Evolutionary conservation across 495 filamentous ascomycete genomes (phyloP).

Genomic region (Mytilinidion resinicola): DNA sequence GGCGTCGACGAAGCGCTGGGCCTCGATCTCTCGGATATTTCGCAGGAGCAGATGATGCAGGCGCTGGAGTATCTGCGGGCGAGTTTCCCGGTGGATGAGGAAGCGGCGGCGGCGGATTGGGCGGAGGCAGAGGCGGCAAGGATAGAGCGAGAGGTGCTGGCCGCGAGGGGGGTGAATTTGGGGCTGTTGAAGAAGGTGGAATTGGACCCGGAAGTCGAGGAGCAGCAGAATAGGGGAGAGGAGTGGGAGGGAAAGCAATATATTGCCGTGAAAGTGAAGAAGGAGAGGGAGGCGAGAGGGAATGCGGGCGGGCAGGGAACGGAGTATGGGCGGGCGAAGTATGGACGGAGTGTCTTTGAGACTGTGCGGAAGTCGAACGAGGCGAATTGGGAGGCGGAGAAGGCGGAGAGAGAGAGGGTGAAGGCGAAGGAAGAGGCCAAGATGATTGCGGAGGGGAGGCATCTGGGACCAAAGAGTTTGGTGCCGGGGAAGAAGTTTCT

Average conservation of each 20-base stretch:
- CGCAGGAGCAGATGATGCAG: slow-evolving; percentile 31
- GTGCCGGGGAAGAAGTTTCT: slow-evolving; percentile 28
- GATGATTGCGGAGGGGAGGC: slow-evolving; percentile 38
- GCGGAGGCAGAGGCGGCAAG: slow-evolving; percentile 49
- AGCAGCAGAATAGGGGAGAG: neutral
- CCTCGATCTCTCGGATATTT: slow-evolving; percentile 23
- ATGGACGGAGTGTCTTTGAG: slow-evolving; percentile 26
- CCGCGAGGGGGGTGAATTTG: neutral
- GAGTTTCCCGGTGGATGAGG: slow-evolving; percentile 68
- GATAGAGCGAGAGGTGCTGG: slow-evolving; percentile 36
- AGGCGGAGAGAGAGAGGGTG: slow-evolving; percentile 45
- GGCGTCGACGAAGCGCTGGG: slow-evolving; percentile 23
- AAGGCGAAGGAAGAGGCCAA: slow-evolving; percentile 39
- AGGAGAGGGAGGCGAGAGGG: neutral
- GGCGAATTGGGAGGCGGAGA: slow-evolving; percentile 30
- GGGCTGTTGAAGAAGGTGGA: neutral
- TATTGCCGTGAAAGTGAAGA: neutral
- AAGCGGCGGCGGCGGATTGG: slow-evolving; percentile 55
- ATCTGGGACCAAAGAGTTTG: slow-evolving; percentile 43
- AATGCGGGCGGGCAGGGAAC: slow-evolving; percentile 30
- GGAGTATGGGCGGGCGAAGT: neutral
- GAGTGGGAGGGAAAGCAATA: neutral
- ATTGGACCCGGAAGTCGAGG: neutral
- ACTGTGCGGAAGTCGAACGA: neutral
- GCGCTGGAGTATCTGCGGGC: slow-evolving; percentile 64